These are phyloP conservation scores for Calycina herbarum DNA, from an alignment of 2,329 filamentous ascomycete species.

Conservation along the genomic window DNA sequence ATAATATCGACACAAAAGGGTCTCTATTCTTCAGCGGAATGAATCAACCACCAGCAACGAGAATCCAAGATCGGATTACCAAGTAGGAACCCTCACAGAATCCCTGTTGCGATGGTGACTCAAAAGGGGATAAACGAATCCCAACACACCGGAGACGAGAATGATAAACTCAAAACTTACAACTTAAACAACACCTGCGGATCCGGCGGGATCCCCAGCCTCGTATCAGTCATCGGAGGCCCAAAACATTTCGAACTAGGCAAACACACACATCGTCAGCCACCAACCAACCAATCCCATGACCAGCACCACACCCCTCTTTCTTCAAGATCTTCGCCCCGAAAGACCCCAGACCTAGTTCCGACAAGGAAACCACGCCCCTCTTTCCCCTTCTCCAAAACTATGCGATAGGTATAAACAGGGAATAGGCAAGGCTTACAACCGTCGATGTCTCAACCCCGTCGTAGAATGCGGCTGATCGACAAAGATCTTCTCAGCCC, in stretches of 20 bases:
- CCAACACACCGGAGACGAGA: background rate
- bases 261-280: background rate
- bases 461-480: conserved; percentile 52
- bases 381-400: background rate
- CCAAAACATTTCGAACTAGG: conserved; percentile 49
- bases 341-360: background rate
- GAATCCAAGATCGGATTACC: background rate
- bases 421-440: conserved; percentile 30
- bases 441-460: conserved; percentile 45
- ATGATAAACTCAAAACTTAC: conserved; percentile 38
- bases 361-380: background rate
- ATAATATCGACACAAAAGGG: background rate
- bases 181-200: conserved; percentile 56
- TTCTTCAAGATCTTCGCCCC: background rate
- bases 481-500: conserved; percentile 62
- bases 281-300: conserved; percentile 3
- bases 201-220: conserved; percentile 47
- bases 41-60: background rate
- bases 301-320: conserved; percentile 1
- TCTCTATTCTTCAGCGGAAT: background rate
- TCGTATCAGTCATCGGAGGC: conserved; percentile 46
- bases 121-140: background rate
- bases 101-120: background rate
- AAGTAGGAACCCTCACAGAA: background rate
- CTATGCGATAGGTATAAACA: background rate